Evolutionary conservation across 805 yeast species (phyloP).

Genomic region (Teunomyces stri): DNA sequence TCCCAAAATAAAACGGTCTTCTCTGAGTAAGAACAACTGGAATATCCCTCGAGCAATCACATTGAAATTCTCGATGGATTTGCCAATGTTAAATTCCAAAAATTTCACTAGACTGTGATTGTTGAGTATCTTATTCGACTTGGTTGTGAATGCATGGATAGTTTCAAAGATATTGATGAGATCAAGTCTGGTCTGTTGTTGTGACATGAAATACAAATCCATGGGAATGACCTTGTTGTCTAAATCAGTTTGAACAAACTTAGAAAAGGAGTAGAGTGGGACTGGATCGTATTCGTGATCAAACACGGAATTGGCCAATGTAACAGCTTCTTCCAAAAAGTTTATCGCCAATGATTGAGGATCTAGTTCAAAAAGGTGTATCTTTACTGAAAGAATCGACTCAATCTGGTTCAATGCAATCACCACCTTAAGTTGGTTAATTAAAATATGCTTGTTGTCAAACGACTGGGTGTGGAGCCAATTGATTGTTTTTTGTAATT

Average conservation of each 20-base stretch:
- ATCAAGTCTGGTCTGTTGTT: slow-evolving; percentile 18
- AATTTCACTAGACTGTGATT: slow-evolving; percentile 25
- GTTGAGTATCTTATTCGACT: slow-evolving; percentile 16
- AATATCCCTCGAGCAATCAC: slow-evolving; percentile 62
- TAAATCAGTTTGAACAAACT: slow-evolving; percentile 34
- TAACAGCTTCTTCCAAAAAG: slow-evolving; percentile 18
- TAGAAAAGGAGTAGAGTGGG: slow-evolving; percentile 27
- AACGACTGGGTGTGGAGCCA: slow-evolving; percentile 26
- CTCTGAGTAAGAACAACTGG: slow-evolving; percentile 60
- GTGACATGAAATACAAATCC: slow-evolving; percentile 23
- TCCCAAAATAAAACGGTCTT: slow-evolving; percentile 60
- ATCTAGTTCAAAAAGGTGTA: slow-evolving; percentile 7
- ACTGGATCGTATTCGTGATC: neutral
- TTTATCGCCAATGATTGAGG: slow-evolving; percentile 4
- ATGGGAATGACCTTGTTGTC: slow-evolving; percentile 39
- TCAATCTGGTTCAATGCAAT: slow-evolving; percentile 26
- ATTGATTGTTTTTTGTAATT: slow-evolving; percentile 31
- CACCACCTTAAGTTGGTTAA: slow-evolving; percentile 27
- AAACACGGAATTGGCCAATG: slow-evolving; percentile 4
- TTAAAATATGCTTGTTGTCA: slow-evolving; percentile 9
- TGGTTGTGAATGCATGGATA: slow-evolving; percentile 17
- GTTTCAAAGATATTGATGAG: slow-evolving; percentile 19
- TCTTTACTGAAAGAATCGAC: slow-evolving; percentile 14
- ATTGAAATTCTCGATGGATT: slow-evolving; percentile 26
- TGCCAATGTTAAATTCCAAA: slow-evolving; percentile 26